Evolutionary conservation across 2,329 filamentous ascomycete genomes (phyloP), one percentile per base, ranked within the genome.

Genomic region (Coccinonectria pachysandricola): DNA sequence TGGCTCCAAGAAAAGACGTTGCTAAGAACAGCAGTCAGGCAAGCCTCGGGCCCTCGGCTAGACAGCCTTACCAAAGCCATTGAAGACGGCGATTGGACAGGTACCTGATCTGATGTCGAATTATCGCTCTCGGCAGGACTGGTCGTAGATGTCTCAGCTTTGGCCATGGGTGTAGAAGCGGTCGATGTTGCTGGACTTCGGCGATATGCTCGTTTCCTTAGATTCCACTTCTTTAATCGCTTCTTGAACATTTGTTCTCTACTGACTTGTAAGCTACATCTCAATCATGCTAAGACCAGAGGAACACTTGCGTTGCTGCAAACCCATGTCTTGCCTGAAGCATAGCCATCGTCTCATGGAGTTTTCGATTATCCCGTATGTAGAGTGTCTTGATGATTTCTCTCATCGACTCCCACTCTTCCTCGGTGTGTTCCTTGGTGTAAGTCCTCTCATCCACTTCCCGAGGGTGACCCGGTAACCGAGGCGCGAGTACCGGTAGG

Each of bases 211-310:
- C 52, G 45, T 28, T 57, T 57, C 27, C 53, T 48, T 12, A 57
- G 32, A 25, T 53, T 50, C 53, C 53, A 57, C 34, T 55, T 57
- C 37, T 51, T 53, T 22, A 57, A 37, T 16, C 53, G 45, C 34
- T 57, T 57, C 31, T 57, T 57, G 28, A 54, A 57, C 52, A 56
- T 57, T 42, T 57, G 52, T 30, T 55, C 51, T 27, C 53, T 57
- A n/a, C n/a, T n/a, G n/a, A n/a, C n/a, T n/a, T n/a, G n/a, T n/a
- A n/a, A n/a, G n/a, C n/a, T n/a, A n/a, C n/a, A n/a, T n/a, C n/a
- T n/a, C n/a, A n/a, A n/a, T n/a, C n/a, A n/a, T n/a, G n/a, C n/a
- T n/a, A n/a, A n/a, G n/a, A n/a, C n/a, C n/a, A n/a, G n/a, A n/a
- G 19, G 28, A 12, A 16, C 20, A 52, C 53, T 52, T 39, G 56